phyloP scores from a whole-genome alignment of 768 basidiomycete species.

The Suillus plorans region DNA sequence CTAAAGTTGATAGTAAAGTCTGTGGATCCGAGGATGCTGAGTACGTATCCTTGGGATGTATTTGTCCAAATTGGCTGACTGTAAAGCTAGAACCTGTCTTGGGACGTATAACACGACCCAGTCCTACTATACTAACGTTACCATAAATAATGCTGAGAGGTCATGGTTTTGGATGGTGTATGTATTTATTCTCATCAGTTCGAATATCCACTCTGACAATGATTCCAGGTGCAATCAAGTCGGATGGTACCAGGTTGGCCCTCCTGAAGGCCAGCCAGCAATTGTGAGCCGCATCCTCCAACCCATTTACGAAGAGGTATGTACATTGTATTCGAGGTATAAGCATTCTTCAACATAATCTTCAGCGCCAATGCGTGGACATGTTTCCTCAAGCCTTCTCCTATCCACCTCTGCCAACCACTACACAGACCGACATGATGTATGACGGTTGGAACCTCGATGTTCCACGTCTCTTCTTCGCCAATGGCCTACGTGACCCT shows the following conservation, averaged over 20 bases:
- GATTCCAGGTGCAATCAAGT: slow-evolving; percentile 65
- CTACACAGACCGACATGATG: slow-evolving; percentile 40
- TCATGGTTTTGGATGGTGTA: slow-evolving; percentile 77
- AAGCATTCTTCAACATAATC: not conserved
- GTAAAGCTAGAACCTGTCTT: slow-evolving; percentile 40
- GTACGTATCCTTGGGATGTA: slow-evolving; percentile 36
- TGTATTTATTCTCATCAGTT: slow-evolving; percentile 17
- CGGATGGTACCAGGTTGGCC: slow-evolving; percentile 46
- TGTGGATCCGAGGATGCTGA: slow-evolving; percentile 43
- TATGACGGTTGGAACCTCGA: slow-evolving; percentile 69
- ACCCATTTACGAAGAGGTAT: slow-evolving; percentile 29
- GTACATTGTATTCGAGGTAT: not conserved
- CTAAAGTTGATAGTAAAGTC: slow-evolving; percentile 35
- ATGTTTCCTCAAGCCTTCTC: slow-evolving; percentile 65
- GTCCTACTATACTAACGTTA: slow-evolving; percentile 51
- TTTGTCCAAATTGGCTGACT: slow-evolving; percentile 23
- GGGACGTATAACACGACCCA: slow-evolving; percentile 39
- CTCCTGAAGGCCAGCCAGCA: slow-evolving; percentile 35
- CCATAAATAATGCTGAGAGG: slow-evolving; percentile 52
- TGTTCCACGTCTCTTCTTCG: slow-evolving; percentile 62
- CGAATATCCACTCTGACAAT: not conserved
- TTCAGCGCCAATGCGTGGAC: slow-evolving; percentile 63
- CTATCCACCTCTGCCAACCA: slow-evolving; percentile 43
- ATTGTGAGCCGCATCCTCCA: slow-evolving; percentile 34
- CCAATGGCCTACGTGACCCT: slow-evolving; percentile 65